Conservation (phyloP, 768 basidiomycete species). For the Trametes meyenii region DNA sequence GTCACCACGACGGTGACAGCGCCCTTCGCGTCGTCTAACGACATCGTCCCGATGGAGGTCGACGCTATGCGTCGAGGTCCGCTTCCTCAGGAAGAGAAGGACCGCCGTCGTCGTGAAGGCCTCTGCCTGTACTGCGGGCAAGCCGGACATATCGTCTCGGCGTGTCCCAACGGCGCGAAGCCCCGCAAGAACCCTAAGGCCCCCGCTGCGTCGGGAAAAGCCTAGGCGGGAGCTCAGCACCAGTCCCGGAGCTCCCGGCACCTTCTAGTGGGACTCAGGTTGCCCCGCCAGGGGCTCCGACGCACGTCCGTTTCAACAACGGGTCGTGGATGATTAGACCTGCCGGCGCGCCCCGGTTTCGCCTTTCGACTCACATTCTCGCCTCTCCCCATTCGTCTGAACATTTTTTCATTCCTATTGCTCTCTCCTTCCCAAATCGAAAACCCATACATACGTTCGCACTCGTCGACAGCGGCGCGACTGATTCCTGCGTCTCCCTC, state of each 20-base stretch:
- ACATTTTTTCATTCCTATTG: slow-evolving; percentile 32
- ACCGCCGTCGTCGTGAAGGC: too few species aligned
- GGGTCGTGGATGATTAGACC: slow-evolving; percentile 1
- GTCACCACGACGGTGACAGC: too few species aligned
- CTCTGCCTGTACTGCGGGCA: too few species aligned
- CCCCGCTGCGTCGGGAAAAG: too few species aligned
- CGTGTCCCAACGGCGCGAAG: too few species aligned
- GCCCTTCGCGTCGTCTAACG: too few species aligned
- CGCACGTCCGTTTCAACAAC: slow-evolving; percentile 6
- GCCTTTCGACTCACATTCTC: slow-evolving; percentile 10
- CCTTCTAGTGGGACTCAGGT: slow-evolving; percentile 1
- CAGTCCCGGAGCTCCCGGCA: slow-evolving; percentile 29
- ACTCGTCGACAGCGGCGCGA: slow-evolving; percentile 42
- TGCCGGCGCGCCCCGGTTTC: slow-evolving; percentile 3
- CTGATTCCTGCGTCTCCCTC: slow-evolving; percentile 41
- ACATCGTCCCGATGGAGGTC: too few species aligned
- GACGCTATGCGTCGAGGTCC: too few species aligned
- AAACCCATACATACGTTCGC: slow-evolving; percentile 38
- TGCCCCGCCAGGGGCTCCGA: slow-evolving; percentile 4
- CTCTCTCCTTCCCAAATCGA: slow-evolving; percentile 35
- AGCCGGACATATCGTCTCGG: too few species aligned
- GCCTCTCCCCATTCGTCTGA: slow-evolving; percentile 9
- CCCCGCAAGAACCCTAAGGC: too few species aligned
- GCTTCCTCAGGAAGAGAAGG: too few species aligned
- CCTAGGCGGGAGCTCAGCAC: too few species aligned